Conservation (phyloP, 169 alveolate species). For the Cryptosporidium bovis region DNA sequence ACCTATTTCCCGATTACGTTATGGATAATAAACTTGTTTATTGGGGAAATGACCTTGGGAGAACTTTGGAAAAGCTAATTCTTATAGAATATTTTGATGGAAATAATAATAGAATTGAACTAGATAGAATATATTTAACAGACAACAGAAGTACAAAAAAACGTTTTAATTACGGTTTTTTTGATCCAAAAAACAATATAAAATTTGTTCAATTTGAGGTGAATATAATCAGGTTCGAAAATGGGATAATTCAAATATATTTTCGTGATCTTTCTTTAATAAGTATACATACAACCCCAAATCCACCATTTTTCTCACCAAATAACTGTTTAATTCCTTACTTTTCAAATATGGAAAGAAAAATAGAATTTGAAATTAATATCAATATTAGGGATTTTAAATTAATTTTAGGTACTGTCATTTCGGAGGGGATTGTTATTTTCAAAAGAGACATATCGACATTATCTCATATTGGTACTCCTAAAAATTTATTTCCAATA, state of each 20-base stretch:
- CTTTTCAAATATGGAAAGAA: no score
- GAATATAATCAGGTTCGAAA: slow-evolving; percentile 1
- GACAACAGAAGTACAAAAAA: not conserved
- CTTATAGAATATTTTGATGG: not conserved
- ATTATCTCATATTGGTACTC: no score
- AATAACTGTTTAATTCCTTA: no score
- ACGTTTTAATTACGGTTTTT: not conserved
- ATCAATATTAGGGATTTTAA: no score
- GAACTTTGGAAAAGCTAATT: not conserved
- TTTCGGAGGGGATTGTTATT: no score
- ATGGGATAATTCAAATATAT: slow-evolving; percentile 3
- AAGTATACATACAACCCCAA: not conserved
- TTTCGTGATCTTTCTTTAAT: slow-evolving; percentile 5
- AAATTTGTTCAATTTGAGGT: not conserved
- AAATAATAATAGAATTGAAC: not conserved
- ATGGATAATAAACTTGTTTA: slow-evolving; percentile 1
- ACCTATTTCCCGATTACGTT: no score
- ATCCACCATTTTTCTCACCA: not conserved
- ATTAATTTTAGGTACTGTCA: no score
- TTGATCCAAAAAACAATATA: not conserved
- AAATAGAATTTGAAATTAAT: no score
- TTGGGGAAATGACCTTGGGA: slow-evolving; percentile 31
- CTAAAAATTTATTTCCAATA: no score
- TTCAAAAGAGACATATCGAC: no score
- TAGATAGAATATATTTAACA: no score